Base-by-base conservation (phyloP, 2,329 filamentous ascomycete genomes). In the Xylariaceae sp. region DNA sequence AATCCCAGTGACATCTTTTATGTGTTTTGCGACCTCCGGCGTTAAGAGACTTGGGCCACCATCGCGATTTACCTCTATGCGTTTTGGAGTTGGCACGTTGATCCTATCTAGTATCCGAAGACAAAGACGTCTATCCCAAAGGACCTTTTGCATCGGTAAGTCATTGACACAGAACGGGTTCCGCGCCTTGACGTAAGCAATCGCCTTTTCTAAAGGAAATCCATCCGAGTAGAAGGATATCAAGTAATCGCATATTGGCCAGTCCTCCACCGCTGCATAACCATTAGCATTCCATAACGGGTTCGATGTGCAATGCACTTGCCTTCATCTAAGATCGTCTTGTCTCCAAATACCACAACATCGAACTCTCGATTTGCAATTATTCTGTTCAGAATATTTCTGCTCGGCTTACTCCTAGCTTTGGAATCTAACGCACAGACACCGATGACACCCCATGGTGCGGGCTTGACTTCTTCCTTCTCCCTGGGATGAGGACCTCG, bases 201-300 rank as follows among this genome's bases (percentile, higher is more conserved):
- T 96, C 4, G 96, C 95, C 72, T 99, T 99, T 64, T 98, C 93
- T 45, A 99, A 78, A 0, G 95, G 95, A 65, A 99, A 99, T 0
- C 95, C 95, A 72, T 97, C 93, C 0, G 93, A 98, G 75, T 98
- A 99, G 77, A 99, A 99, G 2, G 93, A 96, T 68, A 99, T 96
- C 53, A 99, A 77, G 68, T 96, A 99, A 75, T 99, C 95, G 74
- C 80, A 82, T 54, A 73, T 72, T 44, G 70, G 70, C 71, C 71
- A 73, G 43, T 73, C 70, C 44, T 72, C 71, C 32, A 73, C 68
- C 48, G 70, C 82, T 85, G 59, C 20, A 44, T 40, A 57, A 65
- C 46, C 66, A 68, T 67, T 59, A 72, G 64, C 29, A 53, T 46
- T 48, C 48, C 41, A 47, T 51, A 9, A 45, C 20, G 47, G 42